Evolutionary conservation across 495 filamentous ascomycete species (phyloP).

Genomic region (Astrothelium subdiscretum): DNA sequence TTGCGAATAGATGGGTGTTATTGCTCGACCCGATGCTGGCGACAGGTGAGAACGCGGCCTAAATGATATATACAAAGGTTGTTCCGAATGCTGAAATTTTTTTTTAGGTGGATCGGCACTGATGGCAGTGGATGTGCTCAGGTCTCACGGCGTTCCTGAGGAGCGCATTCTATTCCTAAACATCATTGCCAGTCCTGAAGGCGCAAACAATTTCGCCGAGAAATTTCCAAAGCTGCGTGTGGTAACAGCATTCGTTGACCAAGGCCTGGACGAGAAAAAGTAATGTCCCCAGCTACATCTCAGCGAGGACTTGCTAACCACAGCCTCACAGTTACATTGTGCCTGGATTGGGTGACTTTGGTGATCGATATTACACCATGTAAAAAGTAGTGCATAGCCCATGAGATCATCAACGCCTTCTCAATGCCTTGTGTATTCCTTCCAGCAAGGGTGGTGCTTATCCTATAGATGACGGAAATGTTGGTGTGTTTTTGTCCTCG

Average conservation of each 20-base stretch:
- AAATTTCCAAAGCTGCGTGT: conserved; percentile 86
- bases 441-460: not conserved
- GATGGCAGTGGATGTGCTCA: conserved; percentile 89
- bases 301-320: conserved; percentile 13
- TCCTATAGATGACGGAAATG: not conserved
- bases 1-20: conserved; percentile 82
- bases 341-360: conserved; percentile 91
- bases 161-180: conserved; percentile 93
- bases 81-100: not conserved
- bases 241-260: conserved; percentile 93
- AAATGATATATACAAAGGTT: conserved; percentile 8
- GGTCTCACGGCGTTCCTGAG: conserved; percentile 79
- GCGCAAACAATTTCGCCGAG: conserved; percentile 77
- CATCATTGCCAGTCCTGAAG: conserved; percentile 87
- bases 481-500: no score
- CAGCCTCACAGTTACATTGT: conserved; percentile 69
- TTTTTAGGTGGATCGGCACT: conserved; percentile 77
- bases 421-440: not conserved
- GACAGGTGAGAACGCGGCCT: conserved; percentile 53
- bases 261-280: conserved; percentile 95
- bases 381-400: conserved; percentile 24
- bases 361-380: conserved; percentile 91
- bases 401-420: not conserved
- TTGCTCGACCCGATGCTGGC: conserved; percentile 99
- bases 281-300: conserved; percentile 32